Percentiles rank a stretch among this genome's conserved stretches.
Evolutionary conservation across 2,329 filamentous ascomycete genomes (phyloP).

Genomic region (Rachicladosporium sp.): DNA sequence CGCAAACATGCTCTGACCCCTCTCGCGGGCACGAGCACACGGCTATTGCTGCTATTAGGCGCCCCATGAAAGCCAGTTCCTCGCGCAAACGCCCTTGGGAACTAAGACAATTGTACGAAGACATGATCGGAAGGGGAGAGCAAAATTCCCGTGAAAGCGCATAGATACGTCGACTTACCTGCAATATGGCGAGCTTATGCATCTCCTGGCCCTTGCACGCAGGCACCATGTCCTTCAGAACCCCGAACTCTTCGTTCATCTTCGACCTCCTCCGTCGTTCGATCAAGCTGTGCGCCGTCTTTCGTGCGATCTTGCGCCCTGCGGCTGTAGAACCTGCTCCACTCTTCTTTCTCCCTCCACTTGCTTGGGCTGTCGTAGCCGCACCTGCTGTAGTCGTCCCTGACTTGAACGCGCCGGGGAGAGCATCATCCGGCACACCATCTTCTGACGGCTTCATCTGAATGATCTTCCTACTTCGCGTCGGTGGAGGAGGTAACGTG

Average conservation of each 20-base stretch:
- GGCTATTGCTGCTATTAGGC: no score
- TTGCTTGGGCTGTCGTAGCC: slow-evolving; percentile 6
- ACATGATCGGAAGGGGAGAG: no score
- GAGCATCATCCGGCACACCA: slow-evolving; percentile 13
- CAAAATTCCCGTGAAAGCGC: no score
- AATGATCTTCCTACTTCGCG: slow-evolving; percentile 87
- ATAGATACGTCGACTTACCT: slow-evolving; percentile 43
- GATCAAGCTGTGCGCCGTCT: slow-evolving; percentile 92
- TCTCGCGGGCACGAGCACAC: no score
- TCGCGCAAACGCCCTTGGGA: no score
- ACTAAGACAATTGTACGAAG: no score
- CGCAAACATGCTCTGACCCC: no score
- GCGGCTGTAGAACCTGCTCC: slow-evolving; percentile 61
- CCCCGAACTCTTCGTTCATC: slow-evolving; percentile 97
- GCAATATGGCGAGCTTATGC: slow-evolving; percentile 92
- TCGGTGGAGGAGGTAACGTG: slow-evolving; percentile 80
- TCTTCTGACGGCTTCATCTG: slow-evolving; percentile 71
- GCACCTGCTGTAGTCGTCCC: slow-evolving; percentile 9
- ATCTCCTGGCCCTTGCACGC: slow-evolving; percentile 89
- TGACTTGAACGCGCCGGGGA: slow-evolving; percentile 1
- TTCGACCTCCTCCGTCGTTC: slow-evolving; percentile 82
- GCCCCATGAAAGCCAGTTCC: no score
- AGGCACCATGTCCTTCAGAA: slow-evolving; percentile 89
- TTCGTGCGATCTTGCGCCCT: slow-evolving; percentile 86
- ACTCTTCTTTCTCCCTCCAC: slow-evolving; percentile 58